Conservation (phyloP, 23 red algal species). For the Cyanidioschyzon merolae region DNA sequence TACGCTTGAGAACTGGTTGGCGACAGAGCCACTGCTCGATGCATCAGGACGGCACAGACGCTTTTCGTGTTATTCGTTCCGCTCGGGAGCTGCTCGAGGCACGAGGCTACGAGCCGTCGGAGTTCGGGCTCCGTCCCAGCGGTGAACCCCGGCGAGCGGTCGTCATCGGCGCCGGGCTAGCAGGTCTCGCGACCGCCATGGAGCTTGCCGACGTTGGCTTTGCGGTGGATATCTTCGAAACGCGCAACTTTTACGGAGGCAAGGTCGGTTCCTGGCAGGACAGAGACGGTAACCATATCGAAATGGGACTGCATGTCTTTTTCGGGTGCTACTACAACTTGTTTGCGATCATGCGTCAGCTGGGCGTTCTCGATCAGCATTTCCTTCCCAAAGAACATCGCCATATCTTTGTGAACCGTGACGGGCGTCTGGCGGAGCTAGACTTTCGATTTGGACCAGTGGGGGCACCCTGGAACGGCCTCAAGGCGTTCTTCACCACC, state of each 20-base stretch:
- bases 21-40: no score
- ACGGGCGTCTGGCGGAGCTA: slow-evolving; percentile 35
- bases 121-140: not conserved
- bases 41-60: no score
- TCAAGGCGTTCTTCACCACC: slow-evolving; percentile 91
- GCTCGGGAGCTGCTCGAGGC: not conserved
- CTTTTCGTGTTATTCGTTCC: slow-evolving; percentile 7
- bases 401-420: slow-evolving; percentile 69
- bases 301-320: slow-evolving; percentile 95
- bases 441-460: slow-evolving; percentile 73
- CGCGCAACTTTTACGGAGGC: slow-evolving; percentile 60
- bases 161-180: slow-evolving; percentile 75
- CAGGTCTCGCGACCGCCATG: slow-evolving; percentile 59
- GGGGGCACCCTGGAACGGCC: slow-evolving; percentile 79
- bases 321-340: slow-evolving; percentile 97
- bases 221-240: slow-evolving; percentile 56
- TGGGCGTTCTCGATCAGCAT: slow-evolving; percentile 48
- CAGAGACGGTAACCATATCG: slow-evolving; percentile 76
- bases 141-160: slow-evolving; percentile 18
- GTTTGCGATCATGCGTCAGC: slow-evolving; percentile 83
- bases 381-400: slow-evolving; percentile 69
- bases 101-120: not conserved
- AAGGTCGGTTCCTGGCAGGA: slow-evolving; percentile 88
- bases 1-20: no score
- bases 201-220: slow-evolving; percentile 70